These are phyloP conservation scores for Pseudonectria buxi DNA, from an alignment of 2,329 filamentous ascomycete species.

Conservation along the genomic window DNA sequence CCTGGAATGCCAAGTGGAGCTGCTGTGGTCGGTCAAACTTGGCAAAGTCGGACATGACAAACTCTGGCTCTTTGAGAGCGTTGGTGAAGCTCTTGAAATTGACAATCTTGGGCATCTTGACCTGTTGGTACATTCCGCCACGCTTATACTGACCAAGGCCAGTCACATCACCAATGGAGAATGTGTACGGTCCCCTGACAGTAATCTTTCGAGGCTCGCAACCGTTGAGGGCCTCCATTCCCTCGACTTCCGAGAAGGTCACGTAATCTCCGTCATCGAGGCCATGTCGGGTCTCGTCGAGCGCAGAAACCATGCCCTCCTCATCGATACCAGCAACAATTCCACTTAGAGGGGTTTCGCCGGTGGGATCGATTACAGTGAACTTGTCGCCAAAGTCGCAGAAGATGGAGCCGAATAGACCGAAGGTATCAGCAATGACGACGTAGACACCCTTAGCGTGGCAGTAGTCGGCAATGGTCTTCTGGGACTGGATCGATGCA, in stretches of 20 bases:
- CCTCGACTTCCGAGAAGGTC: constrained; percentile 87
- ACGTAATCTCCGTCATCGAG: constrained; percentile 95
- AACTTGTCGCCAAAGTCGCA: constrained; percentile 97
- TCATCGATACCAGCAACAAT: constrained; percentile 88
- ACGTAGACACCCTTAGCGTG: constrained; percentile 90
- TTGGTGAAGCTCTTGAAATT: constrained; percentile 77
- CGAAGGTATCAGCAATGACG: constrained; percentile 81
- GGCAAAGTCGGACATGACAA: constrained; percentile 89
- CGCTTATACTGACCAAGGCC: constrained; percentile 79
- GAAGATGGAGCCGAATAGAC: constrained; percentile 92
- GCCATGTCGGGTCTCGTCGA: constrained; percentile 92
- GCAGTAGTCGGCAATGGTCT: constrained; percentile 84
- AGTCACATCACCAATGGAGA: constrained; percentile 91
- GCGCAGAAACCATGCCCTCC: constrained; percentile 81
- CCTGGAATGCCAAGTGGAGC: constrained; percentile 87
- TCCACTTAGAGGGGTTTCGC: constrained; percentile 78
- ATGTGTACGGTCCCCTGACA: constrained; percentile 94
- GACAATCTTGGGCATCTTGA: constrained; percentile 95
- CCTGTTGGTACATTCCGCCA: constrained; percentile 86
- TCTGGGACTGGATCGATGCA: constrained; percentile 71
- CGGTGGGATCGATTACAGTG: constrained; percentile 80
- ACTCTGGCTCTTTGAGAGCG: constrained; percentile 79
- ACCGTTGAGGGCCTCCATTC: constrained; percentile 82
- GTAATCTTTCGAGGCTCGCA: constrained; percentile 82
- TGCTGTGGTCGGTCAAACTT: constrained; percentile 95